phyloP scores from a whole-genome alignment of 208 protist species.

The Tritrichomonas musculus region DNA sequence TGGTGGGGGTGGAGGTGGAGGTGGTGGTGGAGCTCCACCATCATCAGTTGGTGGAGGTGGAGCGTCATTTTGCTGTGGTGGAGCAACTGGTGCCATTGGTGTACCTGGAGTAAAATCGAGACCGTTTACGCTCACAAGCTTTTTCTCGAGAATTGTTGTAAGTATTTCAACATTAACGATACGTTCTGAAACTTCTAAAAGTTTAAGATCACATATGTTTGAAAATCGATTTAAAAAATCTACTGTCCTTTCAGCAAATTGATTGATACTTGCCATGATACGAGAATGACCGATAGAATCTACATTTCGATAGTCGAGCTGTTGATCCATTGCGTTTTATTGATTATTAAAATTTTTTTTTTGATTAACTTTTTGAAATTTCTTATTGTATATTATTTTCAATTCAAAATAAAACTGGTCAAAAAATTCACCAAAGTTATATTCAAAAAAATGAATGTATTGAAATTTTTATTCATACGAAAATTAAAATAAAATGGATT shows the following conservation, averaged over 20 bases:
- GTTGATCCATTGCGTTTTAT: slow-evolving; percentile 1
- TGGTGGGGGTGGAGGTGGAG: background rate
- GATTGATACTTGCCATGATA: slow-evolving; percentile 7
- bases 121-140: background rate
- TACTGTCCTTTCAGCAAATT: background rate
- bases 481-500: too few species aligned
- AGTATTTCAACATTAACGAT: slow-evolving; percentile 26
- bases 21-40: background rate
- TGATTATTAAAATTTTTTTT: too few species aligned
- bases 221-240: slow-evolving; percentile 18
- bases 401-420: too few species aligned
- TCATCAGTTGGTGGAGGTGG: background rate
- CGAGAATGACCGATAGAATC: background rate
- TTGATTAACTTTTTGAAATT: too few species aligned
- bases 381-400: too few species aligned
- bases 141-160: slow-evolving; percentile 15
- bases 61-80: background rate
- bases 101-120: background rate
- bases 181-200: slow-evolving; percentile 15
- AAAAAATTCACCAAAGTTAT: too few species aligned
- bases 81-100: background rate
- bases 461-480: too few species aligned
- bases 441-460: too few species aligned
- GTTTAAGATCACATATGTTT: slow-evolving; percentile 19
- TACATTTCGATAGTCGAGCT: background rate